Base-by-base conservation (phyloP, 2,329 filamentous ascomycete genomes). In the Aspergillus sp. region DNA sequence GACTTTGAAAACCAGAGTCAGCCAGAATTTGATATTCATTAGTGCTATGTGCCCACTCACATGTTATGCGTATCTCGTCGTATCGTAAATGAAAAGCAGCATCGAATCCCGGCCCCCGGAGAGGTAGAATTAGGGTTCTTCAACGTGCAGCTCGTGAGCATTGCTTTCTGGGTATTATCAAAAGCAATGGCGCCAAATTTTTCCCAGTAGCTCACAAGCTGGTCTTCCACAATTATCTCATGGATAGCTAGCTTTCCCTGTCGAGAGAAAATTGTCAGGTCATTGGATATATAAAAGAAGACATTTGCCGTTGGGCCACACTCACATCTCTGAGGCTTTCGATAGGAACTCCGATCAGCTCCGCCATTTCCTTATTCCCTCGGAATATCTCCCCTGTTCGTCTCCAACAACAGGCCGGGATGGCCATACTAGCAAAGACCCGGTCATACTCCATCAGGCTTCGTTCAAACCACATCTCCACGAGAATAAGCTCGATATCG, bases 391-490 rank as follows among this genome's bases (percentile, higher is more conserved):
- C 93, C 7, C 93, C 93, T 0, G 93, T 98, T 60, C 93, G 79
- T 59, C 93, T 79, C 93, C 93, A 98, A 65, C 91, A 94, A 68
- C 93, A 98, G 9, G 93, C 93, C 0, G 93, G 93, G 52, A 98
- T 91, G 2, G 93, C 93, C 93, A 98, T 98, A 65, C 89, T 94
- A 2, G 93, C 93, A 72, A 98, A 98, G 1, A 98, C 90, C 30
- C 93, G 88, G 62, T 98, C 93, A 60, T 97, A 97, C 64, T 97
- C 93, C 86, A 97, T 93, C 57, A 98, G 72, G 53, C 87, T 93
- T 60, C 86, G 82, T 68, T 98, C 93, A 62, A 98, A 97, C 91
- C 93, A 97, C 88, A 97, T 96, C 70, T 98, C 93, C 7, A 97
- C 91, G 49, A 90, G 82, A 29, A 97, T 84, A 28, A 98, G 80